Conservation (phyloP, 345 rosid species). For the Microthlaspi erraticum region DNA sequence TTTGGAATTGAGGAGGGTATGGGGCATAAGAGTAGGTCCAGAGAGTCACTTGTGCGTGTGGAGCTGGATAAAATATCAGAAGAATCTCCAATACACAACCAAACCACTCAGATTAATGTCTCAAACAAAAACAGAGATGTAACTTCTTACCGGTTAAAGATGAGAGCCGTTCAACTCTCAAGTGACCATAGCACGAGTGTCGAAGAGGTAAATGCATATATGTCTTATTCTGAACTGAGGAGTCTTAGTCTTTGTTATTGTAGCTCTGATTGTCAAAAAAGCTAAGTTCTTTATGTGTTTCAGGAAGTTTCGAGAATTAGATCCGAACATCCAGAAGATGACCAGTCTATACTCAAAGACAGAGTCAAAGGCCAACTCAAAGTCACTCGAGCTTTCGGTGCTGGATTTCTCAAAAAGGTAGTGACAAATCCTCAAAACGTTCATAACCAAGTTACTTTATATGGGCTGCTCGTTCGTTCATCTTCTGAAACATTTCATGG, state of each 20-base stretch:
- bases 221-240: not conserved
- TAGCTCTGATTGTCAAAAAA: slow-evolving; percentile 14
- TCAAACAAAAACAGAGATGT: slow-evolving; percentile 87
- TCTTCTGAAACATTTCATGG: not conserved
- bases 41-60: slow-evolving; percentile 87
- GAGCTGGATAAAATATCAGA: slow-evolving; percentile 97
- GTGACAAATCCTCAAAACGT: slow-evolving; percentile 31
- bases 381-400: slow-evolving; percentile 96
- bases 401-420: slow-evolving; percentile 93
- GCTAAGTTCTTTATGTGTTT: slow-evolving; percentile 16
- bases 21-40: slow-evolving; percentile 74
- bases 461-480: not conserved
- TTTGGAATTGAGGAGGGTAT: slow-evolving; percentile 71
- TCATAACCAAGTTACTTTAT: not conserved
- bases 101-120: slow-evolving; percentile 65
- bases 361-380: slow-evolving; percentile 93
- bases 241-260: not conserved
- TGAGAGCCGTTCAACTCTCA: slow-evolving; percentile 96
- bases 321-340: slow-evolving; percentile 87
- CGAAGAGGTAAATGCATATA: slow-evolving; percentile 63
- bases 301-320: slow-evolving; percentile 87
- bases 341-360: slow-evolving; percentile 77
- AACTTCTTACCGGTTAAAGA: slow-evolving; percentile 78
- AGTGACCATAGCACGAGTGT: slow-evolving; percentile 91
- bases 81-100: slow-evolving; percentile 93